Evolutionary conservation across 768 basidiomycete species (phyloP), one percentile per base, ranked within the genome.

Genomic region (Hygrocybe coccinea): DNA sequence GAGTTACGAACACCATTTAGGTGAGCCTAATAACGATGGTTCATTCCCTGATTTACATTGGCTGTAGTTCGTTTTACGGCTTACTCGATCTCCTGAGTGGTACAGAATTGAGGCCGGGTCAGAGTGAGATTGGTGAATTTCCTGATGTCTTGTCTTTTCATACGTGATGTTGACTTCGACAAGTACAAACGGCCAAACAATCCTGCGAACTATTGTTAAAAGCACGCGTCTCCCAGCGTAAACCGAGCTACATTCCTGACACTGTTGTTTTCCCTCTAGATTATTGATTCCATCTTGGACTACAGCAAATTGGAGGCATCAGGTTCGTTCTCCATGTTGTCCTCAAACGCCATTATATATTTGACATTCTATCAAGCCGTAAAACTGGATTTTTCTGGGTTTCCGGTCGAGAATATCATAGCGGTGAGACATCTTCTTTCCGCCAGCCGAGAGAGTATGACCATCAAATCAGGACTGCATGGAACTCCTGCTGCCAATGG

Each of bases 261-360:
- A 51, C 46, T 37, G 1, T 21, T 36, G 41, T 24, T 34, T 48
- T 10, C 52, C 22, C 17, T 19, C 21, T 22, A 87, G 85, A 88
- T 89, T 65, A 89, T 89, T 61, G 85, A 88, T 66, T 86, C 84
- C 1, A 86, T 89, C 48, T 68, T 89, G 59, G 87, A 89, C 63
- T 89, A 88, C 68, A 87, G 85, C 69, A 89, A 89, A 65, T 71
- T 88, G 1, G 87, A 89, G 65, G 87, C 86, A 17, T 87, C 84
- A 47, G 84, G 85, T 81, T 61, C 48, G 65, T 56, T 24, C 22
- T 11, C 12, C 57, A 17, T 50, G 37, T 6, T 33, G 15, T 49
- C 19, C 3, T 6, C 50, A 33, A 15, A 17, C 33, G 24, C 35
- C n/a, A n/a, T n/a, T n/a, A n/a, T 15, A 34, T 53, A 50, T 12